Percentiles rank a stretch among this genome's conserved stretches.
Evolutionary conservation across 1,284 basidiomycete species (phyloP).

Genomic region (Leccinum ponderosum): DNA sequence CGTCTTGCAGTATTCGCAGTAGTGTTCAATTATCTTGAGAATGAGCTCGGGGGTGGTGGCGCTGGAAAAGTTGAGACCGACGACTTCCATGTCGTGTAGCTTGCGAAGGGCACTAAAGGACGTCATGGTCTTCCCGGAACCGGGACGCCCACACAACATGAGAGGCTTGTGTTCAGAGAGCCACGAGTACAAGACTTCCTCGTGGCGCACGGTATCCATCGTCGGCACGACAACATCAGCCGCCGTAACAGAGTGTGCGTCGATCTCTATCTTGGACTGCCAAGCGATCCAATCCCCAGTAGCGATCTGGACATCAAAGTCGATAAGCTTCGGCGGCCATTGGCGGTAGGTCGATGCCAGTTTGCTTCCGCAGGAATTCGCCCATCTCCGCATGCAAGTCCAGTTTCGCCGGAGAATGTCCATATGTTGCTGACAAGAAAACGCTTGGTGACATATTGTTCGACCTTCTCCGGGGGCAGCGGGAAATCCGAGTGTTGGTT

Average conservation of each 20-base stretch:
- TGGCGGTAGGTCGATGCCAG: slow-evolving; percentile 88
- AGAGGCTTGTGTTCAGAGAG: slow-evolving; percentile 98
- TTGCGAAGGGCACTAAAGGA: slow-evolving; percentile 98
- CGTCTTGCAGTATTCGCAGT: slow-evolving; percentile 98
- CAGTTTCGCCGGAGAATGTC: slow-evolving; percentile 96
- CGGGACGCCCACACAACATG: slow-evolving; percentile 98
- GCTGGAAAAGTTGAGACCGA: slow-evolving; percentile 98
- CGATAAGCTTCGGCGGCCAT: slow-evolving; percentile 82
- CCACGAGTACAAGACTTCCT: slow-evolving; percentile 99
- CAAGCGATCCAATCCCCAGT: slow-evolving; percentile 91
- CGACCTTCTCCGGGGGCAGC: slow-evolving; percentile 78
- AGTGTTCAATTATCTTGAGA: slow-evolving; percentile 99
- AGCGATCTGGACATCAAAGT: slow-evolving; percentile 90
- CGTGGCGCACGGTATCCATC: slow-evolving; percentile 97
- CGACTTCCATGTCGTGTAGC: slow-evolving; percentile 98
- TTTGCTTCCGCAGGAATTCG: slow-evolving; percentile 82
- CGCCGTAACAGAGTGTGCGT: slow-evolving; percentile 93
- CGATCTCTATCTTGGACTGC: slow-evolving; percentile 94
- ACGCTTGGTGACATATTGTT: slow-evolving; percentile 91
- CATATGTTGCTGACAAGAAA: slow-evolving; percentile 93
- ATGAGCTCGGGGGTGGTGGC: slow-evolving; percentile 98
- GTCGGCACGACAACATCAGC: slow-evolving; percentile 98
- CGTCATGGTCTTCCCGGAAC: slow-evolving; percentile 99
- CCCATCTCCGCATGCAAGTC: slow-evolving; percentile 91
- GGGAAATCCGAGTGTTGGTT: slow-evolving; percentile 95